These are phyloP conservation scores for Parachaetomium inaequale DNA, from an alignment of 495 filamentous ascomycete genomes.

Conservation along the genomic window DNA sequence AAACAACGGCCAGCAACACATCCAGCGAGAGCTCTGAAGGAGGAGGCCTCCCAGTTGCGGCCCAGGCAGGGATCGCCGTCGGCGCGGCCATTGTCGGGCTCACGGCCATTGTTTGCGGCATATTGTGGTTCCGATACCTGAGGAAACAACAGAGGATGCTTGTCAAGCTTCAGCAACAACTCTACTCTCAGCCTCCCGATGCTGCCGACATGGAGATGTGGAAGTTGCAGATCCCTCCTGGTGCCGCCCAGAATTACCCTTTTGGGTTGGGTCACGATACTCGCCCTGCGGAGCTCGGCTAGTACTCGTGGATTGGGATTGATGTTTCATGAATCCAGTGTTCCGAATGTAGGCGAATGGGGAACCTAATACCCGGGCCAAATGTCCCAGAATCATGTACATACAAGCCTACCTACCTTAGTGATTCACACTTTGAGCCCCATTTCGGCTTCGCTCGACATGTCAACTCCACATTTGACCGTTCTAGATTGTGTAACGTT, in stretches of 20 bases:
- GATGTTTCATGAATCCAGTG: too few species aligned
- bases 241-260: not conserved
- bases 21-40: not conserved
- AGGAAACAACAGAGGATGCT: not conserved
- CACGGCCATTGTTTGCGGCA: not conserved
- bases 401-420: too few species aligned
- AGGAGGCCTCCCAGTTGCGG: not conserved
- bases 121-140: slow-evolving; percentile 6
- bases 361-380: too few species aligned
- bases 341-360: too few species aligned
- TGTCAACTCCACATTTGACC: too few species aligned
- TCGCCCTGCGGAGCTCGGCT: not conserved
- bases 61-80: not conserved
- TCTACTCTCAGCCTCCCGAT: not conserved
- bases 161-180: not conserved
- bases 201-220: not conserved
- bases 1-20: not conserved
- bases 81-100: not conserved
- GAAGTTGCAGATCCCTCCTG: not conserved
- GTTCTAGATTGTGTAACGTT: too few species aligned
- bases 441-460: too few species aligned
- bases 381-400: too few species aligned
- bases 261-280: not conserved
- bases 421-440: too few species aligned
- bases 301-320: too few species aligned